These are phyloP conservation scores for Musa troglodytarum DNA, from an alignment of 176 grass and related monocot genomes.

Conservation along the genomic window DNA sequence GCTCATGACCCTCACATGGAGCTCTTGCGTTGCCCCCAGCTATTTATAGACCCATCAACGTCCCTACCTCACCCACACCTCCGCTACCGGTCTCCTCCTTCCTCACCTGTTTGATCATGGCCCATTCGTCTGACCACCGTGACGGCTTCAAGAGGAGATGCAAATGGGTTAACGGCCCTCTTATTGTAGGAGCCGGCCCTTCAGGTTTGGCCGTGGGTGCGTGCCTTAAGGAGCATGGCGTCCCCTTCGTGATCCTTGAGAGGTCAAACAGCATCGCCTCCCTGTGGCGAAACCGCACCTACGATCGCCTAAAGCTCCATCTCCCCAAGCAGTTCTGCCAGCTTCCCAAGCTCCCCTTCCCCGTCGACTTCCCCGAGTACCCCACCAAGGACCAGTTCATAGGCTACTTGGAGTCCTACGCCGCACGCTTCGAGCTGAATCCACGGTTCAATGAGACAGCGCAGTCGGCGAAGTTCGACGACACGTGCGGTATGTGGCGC, in stretches of 20 bases:
- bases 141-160: slow-evolving; percentile 23
- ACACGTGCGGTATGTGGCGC: slow-evolving; percentile 33
- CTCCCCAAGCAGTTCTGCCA: slow-evolving; percentile 48
- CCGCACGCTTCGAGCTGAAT: slow-evolving; percentile 23
- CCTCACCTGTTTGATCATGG: not conserved
- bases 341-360: slow-evolving; percentile 37
- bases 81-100: not conserved
- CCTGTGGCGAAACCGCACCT: slow-evolving; percentile 38
- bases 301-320: slow-evolving; percentile 40
- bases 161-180: slow-evolving; percentile 41
- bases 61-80: not conserved
- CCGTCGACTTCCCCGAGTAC: slow-evolving; percentile 32
- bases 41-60: not conserved
- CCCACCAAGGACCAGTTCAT: slow-evolving; percentile 38
- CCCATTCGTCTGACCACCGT: not conserved
- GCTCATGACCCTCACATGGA: too few relatives aligned
- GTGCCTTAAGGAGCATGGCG: slow-evolving; percentile 25
- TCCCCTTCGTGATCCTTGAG: slow-evolving; percentile 37
- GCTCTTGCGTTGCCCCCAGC: not conserved
- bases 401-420: slow-evolving; percentile 29
- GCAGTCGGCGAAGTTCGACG: slow-evolving; percentile 24
- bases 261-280: slow-evolving; percentile 33
- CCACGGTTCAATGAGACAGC: slow-evolving; percentile 32
- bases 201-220: slow-evolving; percentile 36
- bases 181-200: slow-evolving; percentile 35